Evolutionary conservation across 2,329 filamentous ascomycete genomes (phyloP).

Genomic region (Stemphylium lycopersici): DNA sequence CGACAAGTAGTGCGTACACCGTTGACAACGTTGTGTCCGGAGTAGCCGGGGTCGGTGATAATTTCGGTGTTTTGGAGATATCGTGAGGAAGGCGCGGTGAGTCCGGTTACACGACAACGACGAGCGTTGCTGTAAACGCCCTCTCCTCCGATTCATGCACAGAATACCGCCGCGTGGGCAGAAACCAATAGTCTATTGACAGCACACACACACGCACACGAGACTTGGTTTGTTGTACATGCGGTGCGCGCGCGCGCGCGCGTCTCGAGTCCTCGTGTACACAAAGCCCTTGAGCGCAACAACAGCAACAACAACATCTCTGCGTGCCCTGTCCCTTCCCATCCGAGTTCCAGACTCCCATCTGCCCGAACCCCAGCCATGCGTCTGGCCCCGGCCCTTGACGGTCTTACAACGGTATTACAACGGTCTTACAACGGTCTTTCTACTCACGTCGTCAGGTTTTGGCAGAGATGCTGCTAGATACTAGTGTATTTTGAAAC

Average conservation of each 20-base stretch:
- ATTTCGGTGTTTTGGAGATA: neutral
- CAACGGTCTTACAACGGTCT: slow-evolving; percentile 3
- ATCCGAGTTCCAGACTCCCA: neutral
- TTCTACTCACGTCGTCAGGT: slow-evolving; percentile 4
- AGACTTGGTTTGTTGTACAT: neutral
- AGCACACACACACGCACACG: neutral
- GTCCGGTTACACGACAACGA: neutral
- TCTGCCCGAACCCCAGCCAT: neutral
- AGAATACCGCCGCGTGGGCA: neutral
- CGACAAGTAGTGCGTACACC: neutral
- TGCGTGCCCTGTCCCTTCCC: neutral
- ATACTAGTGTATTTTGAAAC: slow-evolving; percentile 12
- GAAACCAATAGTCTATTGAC: neutral
- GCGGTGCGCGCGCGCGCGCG: neutral
- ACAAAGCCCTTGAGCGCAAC: neutral
- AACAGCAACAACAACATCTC: neutral
- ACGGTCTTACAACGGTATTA: slow-evolving; percentile 4
- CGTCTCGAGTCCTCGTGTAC: neutral
- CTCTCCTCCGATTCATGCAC: neutral
- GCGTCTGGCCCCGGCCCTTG: neutral
- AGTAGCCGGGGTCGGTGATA: neutral
- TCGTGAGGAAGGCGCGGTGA: neutral
- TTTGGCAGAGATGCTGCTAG: slow-evolving; percentile 6
- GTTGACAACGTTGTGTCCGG: neutral
- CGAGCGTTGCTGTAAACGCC: neutral